Evolutionary conservation across 805 yeast species (phyloP), one percentile per base, ranked within the genome.

Genomic region (Yarrowia porcina): DNA sequence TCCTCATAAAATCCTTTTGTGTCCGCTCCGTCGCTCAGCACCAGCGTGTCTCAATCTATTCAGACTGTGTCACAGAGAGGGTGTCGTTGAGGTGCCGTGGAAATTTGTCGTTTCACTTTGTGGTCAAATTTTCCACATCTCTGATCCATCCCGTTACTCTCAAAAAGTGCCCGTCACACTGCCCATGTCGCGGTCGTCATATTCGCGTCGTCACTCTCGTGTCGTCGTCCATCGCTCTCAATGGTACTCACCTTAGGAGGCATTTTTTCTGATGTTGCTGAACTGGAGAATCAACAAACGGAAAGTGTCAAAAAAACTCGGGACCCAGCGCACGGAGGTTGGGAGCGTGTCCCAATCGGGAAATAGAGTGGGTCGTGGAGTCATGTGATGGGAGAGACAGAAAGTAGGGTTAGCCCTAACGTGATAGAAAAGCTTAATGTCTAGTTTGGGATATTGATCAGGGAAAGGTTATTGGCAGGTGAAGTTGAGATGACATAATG

Each of bases 181-280:
- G 28, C 8, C 28, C 28, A 25, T 25, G 50, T 42, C 33, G 21
- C 15, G 3, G 9, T 27, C 33, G 15, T 9, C 33, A n/a, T 23
- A 36, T 18, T 38, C 20, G 27, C 21, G 30, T 23, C 39, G 21
- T 32, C n/a, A 27, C 38, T n/a, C n/a, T 8, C 4, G 28, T 25
- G 28, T 30, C 13, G 38, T 11, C 39, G 32, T 25, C 45, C 17
- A 18, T 15, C 38, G 21, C 42, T 27, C 15, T 23, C 12, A 12
- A 15, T 13, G 23, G 35, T 44, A 63, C 69, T 44, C 44, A 67
- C 69, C 69, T 68, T 68, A 42, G 70, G 70, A 47, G 70, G 69
- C 70, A 68, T 68, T 67, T 62, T 64, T 54, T 63, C 28, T 33
- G 39, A 41, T 61, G 44, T 41, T 56, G 61, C 49, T 56, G 49